A percentile compares a stretch with the other conserved stretches of the same genome.
phyloP scores from a whole-genome alignment of 2,329 filamentous ascomycete species.

The Mycosphaerella sp. region DNA sequence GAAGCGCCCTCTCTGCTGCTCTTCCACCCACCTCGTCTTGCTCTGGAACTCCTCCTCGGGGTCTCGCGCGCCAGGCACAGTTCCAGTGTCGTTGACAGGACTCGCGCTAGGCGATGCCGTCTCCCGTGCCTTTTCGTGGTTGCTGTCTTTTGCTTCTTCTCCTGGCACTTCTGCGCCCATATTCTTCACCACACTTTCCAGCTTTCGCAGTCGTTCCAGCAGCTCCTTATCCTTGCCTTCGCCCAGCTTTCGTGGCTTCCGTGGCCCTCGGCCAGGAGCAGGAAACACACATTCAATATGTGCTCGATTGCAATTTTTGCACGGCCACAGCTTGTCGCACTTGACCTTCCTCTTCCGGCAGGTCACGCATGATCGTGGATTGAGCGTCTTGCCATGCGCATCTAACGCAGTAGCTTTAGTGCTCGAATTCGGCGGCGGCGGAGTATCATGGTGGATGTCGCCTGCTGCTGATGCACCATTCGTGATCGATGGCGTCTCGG shows the following conservation, averaged over 20 bases:
- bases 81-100: background rate
- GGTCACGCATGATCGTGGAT: slow-evolving; percentile 46
- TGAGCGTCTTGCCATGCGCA: slow-evolving; percentile 32
- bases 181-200: slow-evolving; percentile 67
- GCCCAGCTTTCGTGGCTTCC: slow-evolving; percentile 61
- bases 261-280: slow-evolving; percentile 64
- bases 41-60: slow-evolving; percentile 17
- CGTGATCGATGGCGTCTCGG: slow-evolving; percentile 12
- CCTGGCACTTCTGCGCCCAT: slow-evolving; percentile 44
- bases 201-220: slow-evolving; percentile 62
- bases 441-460: slow-evolving; percentile 3
- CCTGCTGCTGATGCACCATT: slow-evolving; percentile 3
- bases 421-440: background rate
- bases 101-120: background rate
- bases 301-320: slow-evolving; percentile 66
- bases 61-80: background rate
- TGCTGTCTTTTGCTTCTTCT: slow-evolving; percentile 4
- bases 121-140: background rate
- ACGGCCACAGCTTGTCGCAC: slow-evolving; percentile 72
- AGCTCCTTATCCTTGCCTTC: slow-evolving; percentile 56
- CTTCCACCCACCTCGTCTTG: slow-evolving; percentile 27
- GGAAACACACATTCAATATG: slow-evolving; percentile 68
- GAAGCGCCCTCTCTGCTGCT: slow-evolving; percentile 26
- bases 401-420: slow-evolving; percentile 23
- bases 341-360: slow-evolving; percentile 61